A percentile compares a stretch with the other conserved stretches of the same genome.
phyloP scores from a whole-genome alignment of 345 rosid genomes.

The Cardiospermum halicacabum region DNA sequence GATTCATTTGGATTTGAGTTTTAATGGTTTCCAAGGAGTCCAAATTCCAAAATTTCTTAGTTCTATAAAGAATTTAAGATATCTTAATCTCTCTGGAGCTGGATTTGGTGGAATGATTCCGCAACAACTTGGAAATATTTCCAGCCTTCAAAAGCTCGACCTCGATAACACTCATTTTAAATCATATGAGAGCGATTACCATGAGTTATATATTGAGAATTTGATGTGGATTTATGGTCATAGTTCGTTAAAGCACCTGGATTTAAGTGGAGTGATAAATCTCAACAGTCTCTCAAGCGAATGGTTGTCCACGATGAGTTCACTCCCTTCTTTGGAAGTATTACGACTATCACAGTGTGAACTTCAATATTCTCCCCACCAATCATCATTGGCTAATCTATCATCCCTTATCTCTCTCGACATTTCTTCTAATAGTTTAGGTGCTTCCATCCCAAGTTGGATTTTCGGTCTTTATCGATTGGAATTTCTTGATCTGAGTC shows the following conservation, averaged over 20 bases:
- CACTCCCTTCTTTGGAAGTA: slow-evolving; percentile 14
- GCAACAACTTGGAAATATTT: too few species aligned
- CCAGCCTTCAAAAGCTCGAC: too few species aligned
- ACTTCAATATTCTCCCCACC: neutral
- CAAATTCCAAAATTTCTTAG: neutral
- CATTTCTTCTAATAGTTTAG: neutral
- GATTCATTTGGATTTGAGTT: neutral
- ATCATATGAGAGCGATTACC: too few species aligned
- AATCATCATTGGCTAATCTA: neutral
- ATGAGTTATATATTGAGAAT: neutral
- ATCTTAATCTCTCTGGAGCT: neutral
- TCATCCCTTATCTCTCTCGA: slow-evolving; percentile 24
- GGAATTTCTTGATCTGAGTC: slow-evolving; percentile 11
- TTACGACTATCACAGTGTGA: neutral
- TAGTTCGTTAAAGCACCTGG: neutral
- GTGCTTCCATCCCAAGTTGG: slow-evolving; percentile 11
- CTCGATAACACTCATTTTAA: too few species aligned
- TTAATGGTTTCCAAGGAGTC: neutral
- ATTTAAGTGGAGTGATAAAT: neutral
- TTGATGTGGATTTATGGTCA: neutral
- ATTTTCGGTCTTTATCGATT: slow-evolving; percentile 14
- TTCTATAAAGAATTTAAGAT: neutral
- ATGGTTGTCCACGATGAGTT: slow-evolving; percentile 17
- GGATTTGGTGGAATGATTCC: neutral
- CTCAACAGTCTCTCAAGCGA: neutral